Percentiles rank a stretch among this genome's conserved stretches.
Conservation (phyloP, 179 eudicot genomes). For the Camellia oleifera region DNA sequence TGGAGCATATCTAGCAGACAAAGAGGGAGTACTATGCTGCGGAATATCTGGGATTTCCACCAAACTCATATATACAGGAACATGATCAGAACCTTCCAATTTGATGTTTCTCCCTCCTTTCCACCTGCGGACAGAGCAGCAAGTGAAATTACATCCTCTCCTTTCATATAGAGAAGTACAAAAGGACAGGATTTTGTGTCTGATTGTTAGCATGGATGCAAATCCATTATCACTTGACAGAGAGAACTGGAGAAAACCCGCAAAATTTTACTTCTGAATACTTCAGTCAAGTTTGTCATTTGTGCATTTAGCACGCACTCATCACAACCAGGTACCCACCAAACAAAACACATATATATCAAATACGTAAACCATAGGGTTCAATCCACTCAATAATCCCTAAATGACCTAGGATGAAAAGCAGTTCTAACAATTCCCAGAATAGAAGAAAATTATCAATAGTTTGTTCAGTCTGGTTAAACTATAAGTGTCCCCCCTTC, state of each 20-base stretch:
- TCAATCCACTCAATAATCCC: not conserved
- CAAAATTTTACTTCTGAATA: not conserved
- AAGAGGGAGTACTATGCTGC: conserved; percentile 69
- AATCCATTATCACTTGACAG: not conserved
- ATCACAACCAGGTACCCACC: not conserved
- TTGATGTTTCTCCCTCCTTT: conserved; percentile 71
- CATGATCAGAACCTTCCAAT: conserved; percentile 97
- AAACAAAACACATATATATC: not conserved
- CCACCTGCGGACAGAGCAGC: conserved; percentile 49
- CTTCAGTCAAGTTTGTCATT: not conserved
- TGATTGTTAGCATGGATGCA: not conserved
- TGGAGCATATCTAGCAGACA: conserved; percentile 89
- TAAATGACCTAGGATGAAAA: not conserved
- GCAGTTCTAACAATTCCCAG: not conserved
- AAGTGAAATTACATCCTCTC: not conserved
- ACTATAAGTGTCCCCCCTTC: not conserved
- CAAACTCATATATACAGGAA: conserved; percentile 70
- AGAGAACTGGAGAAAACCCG: not conserved
- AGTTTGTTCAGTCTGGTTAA: not conserved
- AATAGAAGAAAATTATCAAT: not conserved
- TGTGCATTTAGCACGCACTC: not conserved
- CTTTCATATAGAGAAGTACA: not conserved
- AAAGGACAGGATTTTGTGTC: not conserved
- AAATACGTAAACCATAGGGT: not conserved
- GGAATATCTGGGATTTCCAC: conserved; percentile 50